Evolutionary conservation across 2,329 filamentous ascomycete species (phyloP).

Genomic region (Zymoseptoria ardabiliae): DNA sequence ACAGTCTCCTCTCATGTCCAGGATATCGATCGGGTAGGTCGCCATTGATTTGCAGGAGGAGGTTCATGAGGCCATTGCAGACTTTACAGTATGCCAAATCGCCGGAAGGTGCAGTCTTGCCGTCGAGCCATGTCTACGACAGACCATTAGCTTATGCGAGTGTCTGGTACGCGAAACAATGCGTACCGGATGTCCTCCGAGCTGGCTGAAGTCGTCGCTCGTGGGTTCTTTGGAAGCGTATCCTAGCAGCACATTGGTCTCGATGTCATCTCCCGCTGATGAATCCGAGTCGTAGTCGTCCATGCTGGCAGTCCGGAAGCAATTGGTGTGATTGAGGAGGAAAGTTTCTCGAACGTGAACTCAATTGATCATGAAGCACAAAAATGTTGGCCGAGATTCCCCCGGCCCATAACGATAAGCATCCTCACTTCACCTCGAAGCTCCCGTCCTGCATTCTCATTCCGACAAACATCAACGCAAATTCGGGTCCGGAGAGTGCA

Average conservation of each 20-base stretch:
- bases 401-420: background rate
- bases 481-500: background rate
- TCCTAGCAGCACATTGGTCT: slow-evolving; percentile 83
- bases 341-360: background rate
- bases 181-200: slow-evolving; percentile 80
- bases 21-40: slow-evolving; percentile 83
- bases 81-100: slow-evolving; percentile 76
- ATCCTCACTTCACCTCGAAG: background rate
- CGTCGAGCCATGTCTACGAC: slow-evolving; percentile 72
- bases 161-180: background rate
- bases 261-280: slow-evolving; percentile 62
- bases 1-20: slow-evolving; percentile 77
- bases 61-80: slow-evolving; percentile 74
- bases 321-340: too few relatives aligned
- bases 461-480: background rate
- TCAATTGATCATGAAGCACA: background rate
- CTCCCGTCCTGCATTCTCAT: background rate
- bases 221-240: slow-evolving; percentile 75
- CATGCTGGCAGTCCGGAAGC: slow-evolving; percentile 12
- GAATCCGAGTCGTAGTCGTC: slow-evolving; percentile 79
- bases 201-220: slow-evolving; percentile 76
- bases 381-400: background rate
- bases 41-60: slow-evolving; percentile 85
- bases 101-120: slow-evolving; percentile 62
- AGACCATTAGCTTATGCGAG: slow-evolving; percentile 11